Conservation (phyloP, 2,329 filamentous ascomycete genomes). For the Didymella sp. region DNA sequence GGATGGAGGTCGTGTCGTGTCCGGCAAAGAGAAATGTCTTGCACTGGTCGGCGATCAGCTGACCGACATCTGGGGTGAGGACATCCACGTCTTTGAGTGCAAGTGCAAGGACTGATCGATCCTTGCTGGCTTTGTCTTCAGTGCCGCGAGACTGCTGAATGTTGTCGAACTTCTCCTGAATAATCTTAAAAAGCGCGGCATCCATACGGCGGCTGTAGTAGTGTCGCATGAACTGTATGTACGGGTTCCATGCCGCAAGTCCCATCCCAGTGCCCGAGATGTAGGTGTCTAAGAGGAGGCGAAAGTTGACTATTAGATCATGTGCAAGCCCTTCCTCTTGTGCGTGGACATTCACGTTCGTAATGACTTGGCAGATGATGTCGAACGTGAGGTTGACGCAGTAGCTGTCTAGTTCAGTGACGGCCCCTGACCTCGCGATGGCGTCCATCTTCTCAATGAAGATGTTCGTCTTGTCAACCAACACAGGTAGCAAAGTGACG, state of each 20-base stretch:
- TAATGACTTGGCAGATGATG: slow-evolving; percentile 46
- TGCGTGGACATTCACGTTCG: slow-evolving; percentile 39
- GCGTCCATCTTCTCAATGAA: slow-evolving; percentile 44
- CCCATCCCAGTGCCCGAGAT: slow-evolving; percentile 28
- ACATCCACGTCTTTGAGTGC: slow-evolving; percentile 37
- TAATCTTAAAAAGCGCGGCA: slow-evolving; percentile 36
- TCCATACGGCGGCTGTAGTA: slow-evolving; percentile 36
- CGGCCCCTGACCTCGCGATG: slow-evolving; percentile 30
- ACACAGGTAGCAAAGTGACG: slow-evolving; percentile 42
- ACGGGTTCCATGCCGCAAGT: slow-evolving; percentile 34
- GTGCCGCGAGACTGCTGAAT: slow-evolving; percentile 29
- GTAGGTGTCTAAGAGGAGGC: slow-evolving; percentile 30
- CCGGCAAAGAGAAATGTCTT: slow-evolving; percentile 58
- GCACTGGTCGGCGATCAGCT: slow-evolving; percentile 49
- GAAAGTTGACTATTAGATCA: slow-evolving; percentile 38
- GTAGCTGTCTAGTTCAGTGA: slow-evolving; percentile 40
- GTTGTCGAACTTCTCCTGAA: slow-evolving; percentile 35
- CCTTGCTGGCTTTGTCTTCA: slow-evolving; percentile 27
- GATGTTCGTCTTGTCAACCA: slow-evolving; percentile 45
- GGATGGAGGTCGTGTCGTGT: slow-evolving; percentile 54
- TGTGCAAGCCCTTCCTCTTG: slow-evolving; percentile 29
- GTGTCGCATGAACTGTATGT: slow-evolving; percentile 25
- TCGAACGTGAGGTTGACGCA: slow-evolving; percentile 46
- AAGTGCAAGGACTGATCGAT: slow-evolving; percentile 47
- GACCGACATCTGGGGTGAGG: slow-evolving; percentile 48